These are phyloP conservation scores for Canariomyces notabilis DNA, from an alignment of 2,329 filamentous ascomycete genomes.

Conservation along the genomic window DNA sequence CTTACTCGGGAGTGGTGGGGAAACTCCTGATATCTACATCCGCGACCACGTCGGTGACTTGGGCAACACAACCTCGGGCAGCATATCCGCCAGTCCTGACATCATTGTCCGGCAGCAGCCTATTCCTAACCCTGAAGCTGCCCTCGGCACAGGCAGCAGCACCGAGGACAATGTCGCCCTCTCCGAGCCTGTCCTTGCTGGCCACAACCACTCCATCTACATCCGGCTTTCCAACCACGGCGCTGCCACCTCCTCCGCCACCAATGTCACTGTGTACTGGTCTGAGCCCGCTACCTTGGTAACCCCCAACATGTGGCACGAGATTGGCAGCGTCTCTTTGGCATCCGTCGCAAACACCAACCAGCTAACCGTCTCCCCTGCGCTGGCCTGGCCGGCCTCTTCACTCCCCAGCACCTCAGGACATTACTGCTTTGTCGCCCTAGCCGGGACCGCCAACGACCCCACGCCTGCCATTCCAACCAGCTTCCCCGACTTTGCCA, in stretches of 20 bases:
- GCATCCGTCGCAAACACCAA: not conserved
- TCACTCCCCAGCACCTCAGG: not conserved
- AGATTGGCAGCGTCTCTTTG: conserved; percentile 6
- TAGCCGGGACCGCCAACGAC: conserved; percentile 1
- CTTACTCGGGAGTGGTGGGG: not conserved
- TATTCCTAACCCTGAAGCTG: conserved; percentile 1
- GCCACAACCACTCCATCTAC: conserved; percentile 9
- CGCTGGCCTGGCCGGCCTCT: conserved; percentile 4
- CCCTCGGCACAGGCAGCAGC: conserved; percentile 5
- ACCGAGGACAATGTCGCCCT: conserved; percentile 8
- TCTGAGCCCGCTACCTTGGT: conserved; percentile 10
- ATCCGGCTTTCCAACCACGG: conserved; percentile 12
- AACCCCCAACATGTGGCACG: conserved; percentile 9
- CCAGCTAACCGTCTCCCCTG: conserved; percentile 3
- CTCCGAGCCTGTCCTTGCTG: conserved; percentile 3
- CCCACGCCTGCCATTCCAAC: not conserved
- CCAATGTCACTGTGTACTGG: conserved; percentile 5
- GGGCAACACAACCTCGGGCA: conserved; percentile 1
- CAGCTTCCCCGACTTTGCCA: conserved; percentile 6
- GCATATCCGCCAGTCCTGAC: conserved; percentile 6
- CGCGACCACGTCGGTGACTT: conserved; percentile 9
- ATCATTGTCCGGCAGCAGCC: conserved; percentile 13
- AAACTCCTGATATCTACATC: conserved; percentile 8
- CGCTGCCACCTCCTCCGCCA: not conserved
- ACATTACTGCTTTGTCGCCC: conserved; percentile 13